These are phyloP conservation scores for Collybiopsis luxurians DNA, from an alignment of 768 basidiomycete species.

Conservation along the genomic window DNA sequence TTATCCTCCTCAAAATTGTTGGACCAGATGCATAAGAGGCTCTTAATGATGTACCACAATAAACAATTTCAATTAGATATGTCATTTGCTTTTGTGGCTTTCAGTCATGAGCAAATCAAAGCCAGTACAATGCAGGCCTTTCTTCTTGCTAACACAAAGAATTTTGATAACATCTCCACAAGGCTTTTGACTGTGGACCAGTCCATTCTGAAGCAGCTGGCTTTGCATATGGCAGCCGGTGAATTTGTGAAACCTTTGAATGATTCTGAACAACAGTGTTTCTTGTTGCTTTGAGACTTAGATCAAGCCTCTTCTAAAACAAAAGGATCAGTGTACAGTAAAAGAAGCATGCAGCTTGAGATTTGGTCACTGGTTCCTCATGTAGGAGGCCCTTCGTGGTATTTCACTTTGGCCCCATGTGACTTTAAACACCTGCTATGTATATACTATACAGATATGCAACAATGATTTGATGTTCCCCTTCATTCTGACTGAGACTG, in stretches of 20 bases:
- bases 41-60: slow-evolving; percentile 32
- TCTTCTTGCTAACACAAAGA: slow-evolving; percentile 11
- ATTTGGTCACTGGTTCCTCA: slow-evolving; percentile 14
- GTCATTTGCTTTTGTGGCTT: slow-evolving; percentile 28
- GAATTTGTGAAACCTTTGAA: slow-evolving; percentile 15
- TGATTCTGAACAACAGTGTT: slow-evolving; percentile 21
- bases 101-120: slow-evolving; percentile 30
- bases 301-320: slow-evolving; percentile 21
- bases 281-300: slow-evolving; percentile 21
- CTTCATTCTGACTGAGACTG: background rate
- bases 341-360: slow-evolving; percentile 26
- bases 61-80: slow-evolving; percentile 31
- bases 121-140: slow-evolving; percentile 16
- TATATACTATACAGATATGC: slow-evolving; percentile 12
- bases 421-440: slow-evolving; percentile 17
- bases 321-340: slow-evolving; percentile 20
- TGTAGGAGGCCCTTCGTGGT: slow-evolving; percentile 15
- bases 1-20: slow-evolving; percentile 12
- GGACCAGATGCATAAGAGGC: slow-evolving; percentile 17
- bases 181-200: slow-evolving; percentile 12
- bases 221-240: slow-evolving; percentile 7
- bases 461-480: background rate
- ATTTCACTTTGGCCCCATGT: slow-evolving; percentile 18
- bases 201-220: slow-evolving; percentile 6
- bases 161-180: slow-evolving; percentile 15